Evolutionary conservation across 768 basidiomycete genomes (phyloP).

Genomic region (Paxillus involutus): DNA sequence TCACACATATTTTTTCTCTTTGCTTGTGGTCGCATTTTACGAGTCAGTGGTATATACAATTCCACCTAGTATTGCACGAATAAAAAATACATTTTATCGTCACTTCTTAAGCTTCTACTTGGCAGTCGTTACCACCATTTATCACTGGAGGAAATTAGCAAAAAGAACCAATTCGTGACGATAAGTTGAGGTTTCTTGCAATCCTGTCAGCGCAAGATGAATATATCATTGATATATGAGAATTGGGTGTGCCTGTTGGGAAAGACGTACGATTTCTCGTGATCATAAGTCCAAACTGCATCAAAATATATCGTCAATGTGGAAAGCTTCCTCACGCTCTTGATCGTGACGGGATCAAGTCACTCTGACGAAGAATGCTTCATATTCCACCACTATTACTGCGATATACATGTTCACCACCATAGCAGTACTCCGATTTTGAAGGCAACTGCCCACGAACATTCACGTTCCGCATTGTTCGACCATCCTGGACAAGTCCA

Average conservation of each 20-base stretch:
- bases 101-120: not conserved
- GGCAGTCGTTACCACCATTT: no score
- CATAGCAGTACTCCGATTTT: not conserved
- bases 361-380: not conserved
- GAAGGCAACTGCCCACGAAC: not conserved
- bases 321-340: not conserved
- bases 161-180: no score
- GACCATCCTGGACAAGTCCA: not conserved
- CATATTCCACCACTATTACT: no score
- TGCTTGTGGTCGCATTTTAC: constrained; percentile 24
- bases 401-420: no score
- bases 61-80: constrained; percentile 12
- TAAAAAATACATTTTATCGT: constrained; percentile 2
- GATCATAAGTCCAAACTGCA: not conserved
- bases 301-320: not conserved
- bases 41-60: constrained; percentile 24
- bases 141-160: no score
- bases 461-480: constrained; percentile 27
- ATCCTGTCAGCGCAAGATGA: no score
- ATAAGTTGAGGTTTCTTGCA: no score
- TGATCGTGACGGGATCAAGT: not conserved
- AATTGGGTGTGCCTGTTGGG: no score
- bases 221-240: no score
- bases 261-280: no score
- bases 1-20: constrained; percentile 17